Conservation (phyloP, 306 rosid species). For the Glycine tomentella region DNA sequence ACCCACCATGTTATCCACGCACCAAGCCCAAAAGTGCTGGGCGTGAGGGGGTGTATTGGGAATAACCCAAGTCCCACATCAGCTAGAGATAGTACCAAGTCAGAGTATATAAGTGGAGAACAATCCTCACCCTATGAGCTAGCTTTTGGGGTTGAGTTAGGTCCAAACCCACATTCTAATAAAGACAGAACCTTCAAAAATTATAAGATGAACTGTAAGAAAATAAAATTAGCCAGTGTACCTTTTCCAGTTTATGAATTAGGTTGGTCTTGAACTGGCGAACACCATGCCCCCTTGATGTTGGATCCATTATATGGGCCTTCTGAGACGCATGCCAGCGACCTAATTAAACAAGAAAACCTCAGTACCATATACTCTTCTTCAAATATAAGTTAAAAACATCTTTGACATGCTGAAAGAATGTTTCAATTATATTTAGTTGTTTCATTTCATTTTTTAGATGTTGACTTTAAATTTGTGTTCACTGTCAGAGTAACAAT, state of each 20-base stretch:
- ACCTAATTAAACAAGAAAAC: slow-evolving; percentile 57
- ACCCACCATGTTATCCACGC: too few species aligned
- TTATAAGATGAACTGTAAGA: slow-evolving; percentile 13
- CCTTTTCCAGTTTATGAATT: slow-evolving; percentile 84
- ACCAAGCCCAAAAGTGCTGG: too few species aligned
- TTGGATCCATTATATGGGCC: slow-evolving; percentile 85
- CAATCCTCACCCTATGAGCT: too few species aligned
- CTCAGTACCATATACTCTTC: slow-evolving; percentile 23
- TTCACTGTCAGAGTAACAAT: slow-evolving; percentile 30
- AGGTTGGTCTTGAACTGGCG: slow-evolving; percentile 93
- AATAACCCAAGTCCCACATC: too few species aligned
- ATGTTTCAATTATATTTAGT: not conserved
- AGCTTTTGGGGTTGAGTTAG: too few species aligned
- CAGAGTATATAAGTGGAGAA: too few species aligned
- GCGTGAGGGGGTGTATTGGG: too few species aligned
- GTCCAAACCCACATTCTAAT: too few species aligned
- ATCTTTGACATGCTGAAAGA: slow-evolving; percentile 15
- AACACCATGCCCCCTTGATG: slow-evolving; percentile 91
- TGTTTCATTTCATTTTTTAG: not conserved
- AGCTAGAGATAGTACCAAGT: too few species aligned
- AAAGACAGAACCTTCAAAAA: too few species aligned
- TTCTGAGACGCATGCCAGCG: slow-evolving; percentile 93
- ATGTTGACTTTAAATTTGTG: not conserved
- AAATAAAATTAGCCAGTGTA: slow-evolving; percentile 43
- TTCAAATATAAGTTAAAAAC: slow-evolving; percentile 9